Evolutionary conservation across 1,139 yeast species (phyloP), one percentile per base, ranked within the genome.

Genomic region (Martiniozyma asiatica): DNA sequence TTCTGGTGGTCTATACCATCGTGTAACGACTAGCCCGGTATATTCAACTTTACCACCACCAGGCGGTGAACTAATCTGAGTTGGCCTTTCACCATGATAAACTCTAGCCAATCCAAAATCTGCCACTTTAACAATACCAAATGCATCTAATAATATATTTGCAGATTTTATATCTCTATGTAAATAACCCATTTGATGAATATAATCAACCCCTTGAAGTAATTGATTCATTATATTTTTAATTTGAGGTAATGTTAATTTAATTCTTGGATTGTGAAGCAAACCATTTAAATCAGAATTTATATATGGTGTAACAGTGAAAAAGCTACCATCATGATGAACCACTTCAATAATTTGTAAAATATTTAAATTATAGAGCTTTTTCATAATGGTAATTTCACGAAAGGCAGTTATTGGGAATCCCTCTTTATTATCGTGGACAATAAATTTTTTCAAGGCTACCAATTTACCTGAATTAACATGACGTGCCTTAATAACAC

Each of bases 1-100:
- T 52, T 89, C 96, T 0, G 97, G 98, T 1, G 98, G 93, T 35
- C 99, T 64, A 54, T 92, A 89, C 98, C 98, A 89, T 44, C 98
- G 60, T 0, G 98, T 89, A 15, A 89, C 97, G 4, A 89, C 98
- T 38, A 85, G 66, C 4, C 84, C 87, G 0, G 99, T 92, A 48
- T 89, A 85, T 27, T 70, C 69, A 14, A 75, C 63, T 17, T 69
- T 72, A 0, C 94, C 92, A 2, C 94, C 93, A 15, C 84, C 84
- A 0, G 75, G 75, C 0, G 66, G 67, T 2, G 45, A 38, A 5
- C 38, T 26, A 2, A 62, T 58, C 7, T 42, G 60, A 0, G 93
- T 92, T 0, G 70, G 63, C 3, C 46, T 43, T 1, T 62, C 55
- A 1, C 94, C 97, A 39, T 73, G 74, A 49, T 78, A 87, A 13